These are phyloP conservation scores for Xanthoceras sorbifolium DNA, from an alignment of 345 rosid genomes.

Conservation along the genomic window DNA sequence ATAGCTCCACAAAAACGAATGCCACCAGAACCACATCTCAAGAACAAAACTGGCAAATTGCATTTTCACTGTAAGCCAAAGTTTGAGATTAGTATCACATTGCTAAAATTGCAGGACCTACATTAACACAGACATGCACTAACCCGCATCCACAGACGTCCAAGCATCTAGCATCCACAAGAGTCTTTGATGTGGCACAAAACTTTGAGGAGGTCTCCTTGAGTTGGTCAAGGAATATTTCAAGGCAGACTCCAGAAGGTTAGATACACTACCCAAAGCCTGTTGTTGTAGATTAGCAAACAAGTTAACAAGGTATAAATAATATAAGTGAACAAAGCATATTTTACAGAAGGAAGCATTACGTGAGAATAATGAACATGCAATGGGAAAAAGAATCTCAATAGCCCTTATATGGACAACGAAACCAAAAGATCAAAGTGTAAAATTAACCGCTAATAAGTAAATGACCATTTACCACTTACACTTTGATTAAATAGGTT, in stretches of 20 bases:
- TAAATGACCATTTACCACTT: neutral
- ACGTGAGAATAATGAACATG: neutral
- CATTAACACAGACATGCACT: slow-evolving; percentile 13
- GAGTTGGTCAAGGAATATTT: slow-evolving; percentile 59
- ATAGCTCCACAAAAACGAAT: slow-evolving; percentile 75
- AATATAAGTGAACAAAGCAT: neutral
- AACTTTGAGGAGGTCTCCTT: slow-evolving; percentile 76
- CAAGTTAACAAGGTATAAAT: neutral
- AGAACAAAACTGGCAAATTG: slow-evolving; percentile 66
- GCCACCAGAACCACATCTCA: slow-evolving; percentile 97
- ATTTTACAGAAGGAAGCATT: neutral
- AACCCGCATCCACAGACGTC: slow-evolving; percentile 58
- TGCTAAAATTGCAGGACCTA: slow-evolving; percentile 8
- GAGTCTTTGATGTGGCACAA: slow-evolving; percentile 74
- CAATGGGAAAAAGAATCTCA: neutral
- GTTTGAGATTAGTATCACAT: slow-evolving; percentile 15
- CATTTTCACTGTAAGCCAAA: slow-evolving; percentile 51
- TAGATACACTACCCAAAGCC: slow-evolving; percentile 45
- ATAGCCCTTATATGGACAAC: neutral
- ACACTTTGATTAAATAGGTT: too few relatives aligned
- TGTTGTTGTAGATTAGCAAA: slow-evolving; percentile 27
- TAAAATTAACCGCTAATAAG: neutral
- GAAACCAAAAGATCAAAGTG: slow-evolving; percentile 1
- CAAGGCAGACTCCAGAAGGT: slow-evolving; percentile 51
- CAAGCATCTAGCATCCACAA: slow-evolving; percentile 84